Conservation (phyloP, 164 flowering plant species). For the Piper betle region DNA sequence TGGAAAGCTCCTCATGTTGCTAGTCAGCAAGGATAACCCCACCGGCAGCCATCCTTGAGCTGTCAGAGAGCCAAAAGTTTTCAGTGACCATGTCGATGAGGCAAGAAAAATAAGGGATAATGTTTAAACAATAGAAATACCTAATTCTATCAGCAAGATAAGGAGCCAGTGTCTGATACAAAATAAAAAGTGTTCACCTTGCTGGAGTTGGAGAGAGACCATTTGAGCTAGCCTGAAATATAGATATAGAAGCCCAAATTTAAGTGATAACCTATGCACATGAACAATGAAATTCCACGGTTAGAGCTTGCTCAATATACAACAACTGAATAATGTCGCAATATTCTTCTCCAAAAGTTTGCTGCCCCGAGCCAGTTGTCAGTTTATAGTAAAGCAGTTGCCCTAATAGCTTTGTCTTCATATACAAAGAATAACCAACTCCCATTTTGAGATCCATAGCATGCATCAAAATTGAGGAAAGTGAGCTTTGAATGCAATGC, state of each 20-base stretch:
- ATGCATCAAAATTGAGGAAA: not conserved
- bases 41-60: conserved; percentile 77
- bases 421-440: not conserved
- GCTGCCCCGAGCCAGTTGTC: conserved; percentile 97
- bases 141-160: conserved; percentile 96
- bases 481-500: not conserved
- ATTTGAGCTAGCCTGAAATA: conserved; percentile 59
- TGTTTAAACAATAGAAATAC: conserved; percentile 15
- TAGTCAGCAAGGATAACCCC: conserved; percentile 61
- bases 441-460: not conserved
- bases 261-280: not conserved
- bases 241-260: not conserved
- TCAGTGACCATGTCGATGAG: not conserved
- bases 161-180: conserved; percentile 87
- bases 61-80: conserved; percentile 17
- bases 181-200: conserved; percentile 79
- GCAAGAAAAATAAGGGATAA: not conserved
- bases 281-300: no score
- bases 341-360: conserved; percentile 94
- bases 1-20: conserved; percentile 37
- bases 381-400: conserved; percentile 89
- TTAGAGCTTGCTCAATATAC: not conserved
- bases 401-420: conserved; percentile 84
- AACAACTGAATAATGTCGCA: conserved; percentile 91
- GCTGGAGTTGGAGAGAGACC: conserved; percentile 93